A percentile compares a stretch with the other conserved stretches of the same genome.
These are phyloP conservation scores for Arthroderma uncinatum DNA, from an alignment of 2,329 filamentous ascomycete genomes.

Conservation along the genomic window DNA sequence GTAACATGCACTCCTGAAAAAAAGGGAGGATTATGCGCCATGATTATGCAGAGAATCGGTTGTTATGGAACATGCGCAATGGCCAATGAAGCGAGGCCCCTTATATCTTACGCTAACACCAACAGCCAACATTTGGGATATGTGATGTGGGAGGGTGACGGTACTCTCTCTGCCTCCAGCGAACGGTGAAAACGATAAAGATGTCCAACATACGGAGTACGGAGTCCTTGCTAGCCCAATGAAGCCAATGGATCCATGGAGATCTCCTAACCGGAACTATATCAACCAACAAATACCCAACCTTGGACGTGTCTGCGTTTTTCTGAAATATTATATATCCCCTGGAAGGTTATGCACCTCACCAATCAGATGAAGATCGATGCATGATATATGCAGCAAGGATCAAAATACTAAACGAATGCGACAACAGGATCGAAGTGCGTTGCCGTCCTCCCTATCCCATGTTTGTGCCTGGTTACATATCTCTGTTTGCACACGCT, in stretches of 20 bases:
- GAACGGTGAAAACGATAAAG: not conserved
- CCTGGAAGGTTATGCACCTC: not conserved
- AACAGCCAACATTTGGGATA: not conserved
- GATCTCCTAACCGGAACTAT: not conserved
- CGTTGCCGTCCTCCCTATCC: not conserved
- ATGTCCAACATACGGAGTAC: not conserved
- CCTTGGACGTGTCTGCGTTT: not conserved
- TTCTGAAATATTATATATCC: too few relatives aligned
- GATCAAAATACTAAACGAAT: not conserved
- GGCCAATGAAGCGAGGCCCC: not conserved
- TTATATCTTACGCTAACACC: not conserved
- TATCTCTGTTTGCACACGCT: not conserved
- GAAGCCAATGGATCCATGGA: not conserved
- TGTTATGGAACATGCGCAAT: not conserved
- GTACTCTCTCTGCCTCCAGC: not conserved
- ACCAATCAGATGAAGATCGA: not conserved
- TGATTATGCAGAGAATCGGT: not conserved
- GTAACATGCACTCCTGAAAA: not conserved
- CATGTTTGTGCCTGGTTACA: not conserved
- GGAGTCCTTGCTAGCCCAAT: too few relatives aligned
- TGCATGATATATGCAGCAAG: not conserved
- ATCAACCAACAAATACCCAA: not conserved
- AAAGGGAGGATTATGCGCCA: not conserved
- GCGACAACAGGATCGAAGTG: not conserved
- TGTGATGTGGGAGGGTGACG: not conserved